These are phyloP conservation scores for Lachnellula cervina DNA, from an alignment of 2,329 filamentous ascomycete species.

Conservation along the genomic window DNA sequence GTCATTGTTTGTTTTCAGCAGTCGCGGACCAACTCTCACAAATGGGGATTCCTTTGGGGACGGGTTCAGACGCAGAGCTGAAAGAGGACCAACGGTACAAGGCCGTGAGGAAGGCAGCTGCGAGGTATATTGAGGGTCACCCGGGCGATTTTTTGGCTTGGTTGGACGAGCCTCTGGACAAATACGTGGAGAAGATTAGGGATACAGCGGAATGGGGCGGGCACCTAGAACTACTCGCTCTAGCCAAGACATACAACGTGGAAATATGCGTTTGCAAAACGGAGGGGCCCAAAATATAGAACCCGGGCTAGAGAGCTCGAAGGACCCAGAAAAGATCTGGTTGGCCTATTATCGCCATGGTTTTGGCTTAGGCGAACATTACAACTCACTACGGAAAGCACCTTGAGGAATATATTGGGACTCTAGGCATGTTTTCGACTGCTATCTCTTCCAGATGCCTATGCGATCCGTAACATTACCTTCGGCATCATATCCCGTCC, in stretches of 20 bases:
- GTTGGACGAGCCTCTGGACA: conserved; percentile 71
- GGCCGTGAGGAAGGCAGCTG: conserved; percentile 64
- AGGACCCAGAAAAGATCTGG: conserved; percentile 60
- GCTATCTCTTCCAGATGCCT: conserved; percentile 42
- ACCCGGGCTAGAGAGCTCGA: conserved; percentile 40
- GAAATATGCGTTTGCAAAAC: conserved; percentile 78
- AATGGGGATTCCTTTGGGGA: conserved; percentile 41
- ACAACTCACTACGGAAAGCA: conserved; percentile 71
- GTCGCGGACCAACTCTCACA: conserved; percentile 75
- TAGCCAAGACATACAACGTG: conserved; percentile 75
- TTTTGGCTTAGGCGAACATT: conserved; percentile 93
- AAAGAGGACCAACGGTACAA: conserved; percentile 52
- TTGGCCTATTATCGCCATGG: conserved; percentile 92
- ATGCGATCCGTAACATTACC: conserved; percentile 48
- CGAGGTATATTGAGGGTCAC: conserved; percentile 70
- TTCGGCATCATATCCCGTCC: conserved; percentile 40
- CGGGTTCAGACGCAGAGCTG: conserved; percentile 22
- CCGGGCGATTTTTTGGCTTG: conserved; percentile 81
- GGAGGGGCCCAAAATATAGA: conserved; percentile 73
- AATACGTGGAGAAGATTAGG: conserved; percentile 70
- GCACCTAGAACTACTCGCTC: conserved; percentile 80
- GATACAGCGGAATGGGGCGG: conserved; percentile 96
- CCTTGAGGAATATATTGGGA: conserved; percentile 15
- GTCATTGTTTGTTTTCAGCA: conserved; percentile 91
- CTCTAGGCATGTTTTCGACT: neutral